These are phyloP conservation scores for Penicilliopsis zonata DNA, from an alignment of 495 filamentous ascomycete species.

Conservation along the genomic window DNA sequence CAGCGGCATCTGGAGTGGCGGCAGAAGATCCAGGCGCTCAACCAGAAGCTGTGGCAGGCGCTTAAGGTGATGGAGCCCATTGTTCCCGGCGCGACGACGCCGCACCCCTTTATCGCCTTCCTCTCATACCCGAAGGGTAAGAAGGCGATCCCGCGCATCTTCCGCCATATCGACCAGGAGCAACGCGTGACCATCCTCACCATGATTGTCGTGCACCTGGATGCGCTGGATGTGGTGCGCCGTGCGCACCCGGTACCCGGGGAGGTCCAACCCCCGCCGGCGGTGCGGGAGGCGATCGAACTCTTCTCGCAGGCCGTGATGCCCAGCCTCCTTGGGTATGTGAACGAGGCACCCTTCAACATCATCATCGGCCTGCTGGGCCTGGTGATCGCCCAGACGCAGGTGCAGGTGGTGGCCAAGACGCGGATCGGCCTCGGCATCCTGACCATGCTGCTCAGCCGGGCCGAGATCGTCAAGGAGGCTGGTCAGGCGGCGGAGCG, in stretches of 20 bases:
- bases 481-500: constrained; percentile 52
- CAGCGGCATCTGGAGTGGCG: constrained; percentile 62
- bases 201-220: constrained; percentile 90
- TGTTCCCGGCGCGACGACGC: constrained; percentile 50
- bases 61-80: constrained; percentile 89
- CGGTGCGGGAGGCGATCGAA: constrained; percentile 80
- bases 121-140: constrained; percentile 93
- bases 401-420: constrained; percentile 63
- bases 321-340: constrained; percentile 74
- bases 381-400: constrained; percentile 68
- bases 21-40: constrained; percentile 55
- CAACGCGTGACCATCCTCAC: constrained; percentile 91
- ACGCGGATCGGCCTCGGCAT: constrained; percentile 80
- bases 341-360: constrained; percentile 81
- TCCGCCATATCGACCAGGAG: constrained; percentile 82
- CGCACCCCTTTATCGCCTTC: constrained; percentile 95
- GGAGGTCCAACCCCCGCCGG: constrained; percentile 54
- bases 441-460: constrained; percentile 87
- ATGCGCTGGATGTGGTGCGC: constrained; percentile 80
- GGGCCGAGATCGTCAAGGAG: constrained; percentile 87
- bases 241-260: constrained; percentile 55
- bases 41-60: constrained; percentile 66
- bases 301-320: constrained; percentile 80
- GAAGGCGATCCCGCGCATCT: constrained; percentile 86
- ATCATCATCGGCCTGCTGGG: constrained; percentile 83